A percentile compares a stretch with the other conserved stretches of the same genome.
Conservation (phyloP, 352 stramenopile genomes). For the Pythium graminicola region DNA sequence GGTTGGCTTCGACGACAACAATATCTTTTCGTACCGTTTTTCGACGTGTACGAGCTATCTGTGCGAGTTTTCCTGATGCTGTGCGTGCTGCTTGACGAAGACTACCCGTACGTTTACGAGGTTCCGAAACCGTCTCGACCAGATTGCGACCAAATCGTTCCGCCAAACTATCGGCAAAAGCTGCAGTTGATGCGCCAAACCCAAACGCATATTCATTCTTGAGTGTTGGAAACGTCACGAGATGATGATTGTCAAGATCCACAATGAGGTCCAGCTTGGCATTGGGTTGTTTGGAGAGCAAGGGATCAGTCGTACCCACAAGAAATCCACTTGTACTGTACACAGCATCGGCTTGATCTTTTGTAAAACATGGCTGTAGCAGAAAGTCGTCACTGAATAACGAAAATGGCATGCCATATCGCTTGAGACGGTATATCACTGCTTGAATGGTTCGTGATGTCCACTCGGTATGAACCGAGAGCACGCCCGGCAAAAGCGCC, state of each 20-base stretch:
- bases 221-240: slow-evolving; percentile 44
- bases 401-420: slow-evolving; percentile 41
- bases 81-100: slow-evolving; percentile 10
- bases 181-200: slow-evolving; percentile 36
- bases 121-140: neutral
- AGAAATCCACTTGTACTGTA: slow-evolving; percentile 39
- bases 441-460: slow-evolving; percentile 37
- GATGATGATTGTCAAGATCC: slow-evolving; percentile 46
- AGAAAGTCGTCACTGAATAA: slow-evolving; percentile 34
- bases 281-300: slow-evolving; percentile 47
- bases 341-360: slow-evolving; percentile 22
- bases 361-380: slow-evolving; percentile 46
- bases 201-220: slow-evolving; percentile 48
- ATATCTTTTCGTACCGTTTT: slow-evolving; percentile 2
- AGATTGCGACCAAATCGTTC: slow-evolving; percentile 29
- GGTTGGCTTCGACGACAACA: slow-evolving; percentile 14
- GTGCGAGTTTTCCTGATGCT: slow-evolving; percentile 12
- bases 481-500: slow-evolving; percentile 40
- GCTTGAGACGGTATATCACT: slow-evolving; percentile 32
- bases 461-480: slow-evolving; percentile 31
- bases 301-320: slow-evolving; percentile 42
- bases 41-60: slow-evolving; percentile 6
- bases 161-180: slow-evolving; percentile 27
- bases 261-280: slow-evolving; percentile 51
- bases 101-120: slow-evolving; percentile 16